A percentile compares a stretch with the other conserved stretches of the same genome.
Evolutionary conservation across 345 rosid genomes (phyloP).

Genomic region (Anacardium occidentale): DNA sequence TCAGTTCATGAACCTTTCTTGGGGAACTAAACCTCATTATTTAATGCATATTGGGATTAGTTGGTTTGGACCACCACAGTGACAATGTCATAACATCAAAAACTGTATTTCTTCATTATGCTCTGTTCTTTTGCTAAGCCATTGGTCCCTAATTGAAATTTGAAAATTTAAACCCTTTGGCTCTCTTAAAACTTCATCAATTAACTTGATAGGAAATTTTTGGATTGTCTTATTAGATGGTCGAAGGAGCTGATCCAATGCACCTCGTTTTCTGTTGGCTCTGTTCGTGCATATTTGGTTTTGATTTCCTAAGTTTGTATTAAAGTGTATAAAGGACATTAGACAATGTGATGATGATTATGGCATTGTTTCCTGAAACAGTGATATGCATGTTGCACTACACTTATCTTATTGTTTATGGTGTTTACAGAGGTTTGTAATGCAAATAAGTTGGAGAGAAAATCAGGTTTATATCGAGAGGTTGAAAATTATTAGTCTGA

Average conservation of each 20-base stretch:
- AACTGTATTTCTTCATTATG: neutral
- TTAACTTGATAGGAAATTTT: neutral
- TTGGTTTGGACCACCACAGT: neutral
- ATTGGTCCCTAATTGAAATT: neutral
- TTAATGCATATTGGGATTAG: too few species aligned
- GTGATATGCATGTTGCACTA: neutral
- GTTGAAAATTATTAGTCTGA: neutral
- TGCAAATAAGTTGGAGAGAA: neutral
- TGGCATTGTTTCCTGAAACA: neutral
- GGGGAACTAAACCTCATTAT: conserved; percentile 1
- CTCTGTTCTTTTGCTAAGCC: neutral
- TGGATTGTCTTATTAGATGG: neutral
- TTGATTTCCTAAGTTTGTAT: neutral
- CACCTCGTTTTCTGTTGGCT: neutral
- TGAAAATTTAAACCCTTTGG: neutral
- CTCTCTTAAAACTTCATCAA: neutral
- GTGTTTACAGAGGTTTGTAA: neutral
- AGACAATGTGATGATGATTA: neutral
- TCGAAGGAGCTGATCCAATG: neutral
- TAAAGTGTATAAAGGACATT: neutral
- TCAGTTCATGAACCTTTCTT: neutral
- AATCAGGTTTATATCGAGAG: neutral
- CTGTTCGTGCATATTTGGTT: neutral
- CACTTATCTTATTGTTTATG: neutral
- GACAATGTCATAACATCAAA: neutral